Evolutionary conservation across 2,329 filamentous ascomycete species (phyloP).

Genomic region (Chrysoporthe cubensis): DNA sequence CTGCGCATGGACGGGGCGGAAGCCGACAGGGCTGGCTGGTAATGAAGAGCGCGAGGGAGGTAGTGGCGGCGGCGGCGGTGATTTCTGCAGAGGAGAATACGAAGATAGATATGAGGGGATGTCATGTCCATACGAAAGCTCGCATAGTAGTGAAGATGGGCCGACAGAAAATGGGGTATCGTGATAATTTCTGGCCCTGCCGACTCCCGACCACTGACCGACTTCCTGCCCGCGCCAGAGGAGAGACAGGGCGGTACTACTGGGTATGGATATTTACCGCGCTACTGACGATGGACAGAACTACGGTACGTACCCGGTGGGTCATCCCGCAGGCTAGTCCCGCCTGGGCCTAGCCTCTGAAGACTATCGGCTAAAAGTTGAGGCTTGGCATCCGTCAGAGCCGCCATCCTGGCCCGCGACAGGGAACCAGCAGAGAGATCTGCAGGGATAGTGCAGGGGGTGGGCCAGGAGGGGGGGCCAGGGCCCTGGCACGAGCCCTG

Average conservation of each 20-base stretch:
- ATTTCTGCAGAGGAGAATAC: no score
- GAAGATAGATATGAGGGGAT: no score
- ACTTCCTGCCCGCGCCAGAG: not conserved
- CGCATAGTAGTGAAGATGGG: no score
- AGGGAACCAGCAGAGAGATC: not conserved
- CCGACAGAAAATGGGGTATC: no score
- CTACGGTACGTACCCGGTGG: not conserved
- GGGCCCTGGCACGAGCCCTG: conserved; percentile 2
- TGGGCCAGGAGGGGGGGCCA: not conserved
- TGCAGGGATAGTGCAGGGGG: not conserved
- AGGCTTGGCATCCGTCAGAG: conserved; percentile 14
- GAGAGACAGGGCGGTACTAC: no score
- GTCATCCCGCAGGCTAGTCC: not conserved
- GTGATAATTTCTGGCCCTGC: not conserved
- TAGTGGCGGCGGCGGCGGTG: no score
- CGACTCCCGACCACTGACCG: not conserved
- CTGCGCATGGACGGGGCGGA: no score
- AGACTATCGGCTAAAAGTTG: not conserved
- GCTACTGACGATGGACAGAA: no score
- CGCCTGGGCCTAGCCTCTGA: not conserved
- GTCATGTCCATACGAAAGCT: no score
- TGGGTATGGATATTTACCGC: no score
- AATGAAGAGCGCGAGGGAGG: no score
- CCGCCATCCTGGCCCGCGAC: not conserved
- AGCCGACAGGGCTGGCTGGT: no score